A percentile compares a stretch with the other conserved stretches of the same genome.
Conservation (phyloP, 139 green algal genomes). For the Yamagishiella unicocca region DNA sequence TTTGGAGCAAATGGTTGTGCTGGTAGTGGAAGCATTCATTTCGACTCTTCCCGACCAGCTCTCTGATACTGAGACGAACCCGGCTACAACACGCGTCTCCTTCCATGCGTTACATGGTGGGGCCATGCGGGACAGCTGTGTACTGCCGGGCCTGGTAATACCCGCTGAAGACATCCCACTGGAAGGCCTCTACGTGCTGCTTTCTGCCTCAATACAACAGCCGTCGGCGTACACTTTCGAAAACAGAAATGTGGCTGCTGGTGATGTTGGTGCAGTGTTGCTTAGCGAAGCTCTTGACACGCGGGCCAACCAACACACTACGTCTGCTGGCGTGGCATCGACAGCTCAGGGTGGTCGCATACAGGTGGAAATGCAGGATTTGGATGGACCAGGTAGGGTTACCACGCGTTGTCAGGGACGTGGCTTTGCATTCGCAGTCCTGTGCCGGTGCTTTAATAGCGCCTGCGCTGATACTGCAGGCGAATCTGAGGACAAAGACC, state of each 20-base stretch:
- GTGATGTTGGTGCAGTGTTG: background rate
- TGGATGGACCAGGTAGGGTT: too few species aligned
- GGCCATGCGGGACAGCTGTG: background rate
- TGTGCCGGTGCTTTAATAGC: too few species aligned
- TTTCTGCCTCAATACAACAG: too few species aligned
- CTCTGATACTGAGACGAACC: background rate
- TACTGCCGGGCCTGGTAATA: slow-evolving; percentile 21
- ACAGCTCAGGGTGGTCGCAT: too few species aligned
- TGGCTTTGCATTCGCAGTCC: too few species aligned
- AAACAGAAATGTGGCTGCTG: too few species aligned
- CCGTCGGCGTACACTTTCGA: too few species aligned
- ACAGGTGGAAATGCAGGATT: too few species aligned
- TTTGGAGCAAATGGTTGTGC: background rate
- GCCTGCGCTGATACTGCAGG: too few species aligned
- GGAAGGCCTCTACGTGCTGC: background rate
- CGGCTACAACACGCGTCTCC: background rate
- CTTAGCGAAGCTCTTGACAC: background rate
- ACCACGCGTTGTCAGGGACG: too few species aligned
- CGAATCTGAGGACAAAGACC: background rate
- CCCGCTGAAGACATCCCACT: background rate
- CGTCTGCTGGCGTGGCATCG: background rate
- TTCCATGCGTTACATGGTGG: background rate
- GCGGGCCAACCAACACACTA: background rate
- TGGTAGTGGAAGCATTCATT: slow-evolving; percentile 23
- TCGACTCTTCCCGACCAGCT: background rate